Base-by-base conservation (phyloP, 176 grass and related monocot species). In the Hyparrhenia diplandra region DNA sequence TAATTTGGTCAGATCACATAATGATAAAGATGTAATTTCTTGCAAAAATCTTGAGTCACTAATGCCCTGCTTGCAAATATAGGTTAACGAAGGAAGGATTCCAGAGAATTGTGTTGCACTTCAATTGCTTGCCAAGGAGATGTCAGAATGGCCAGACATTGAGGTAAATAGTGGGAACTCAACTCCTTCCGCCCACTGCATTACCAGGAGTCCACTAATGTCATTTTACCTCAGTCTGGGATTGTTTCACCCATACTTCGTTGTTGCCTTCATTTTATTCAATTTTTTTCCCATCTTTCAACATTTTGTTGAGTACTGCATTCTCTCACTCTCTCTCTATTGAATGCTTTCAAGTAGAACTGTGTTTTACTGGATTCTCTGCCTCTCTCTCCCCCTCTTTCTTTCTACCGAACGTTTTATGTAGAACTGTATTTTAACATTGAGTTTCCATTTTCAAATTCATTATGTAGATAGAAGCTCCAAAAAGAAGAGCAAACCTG, bases 61-160 rank as follows among this genome's bases (percentile, higher is more conserved):
- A 49, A 72, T 66, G 21, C 31, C 31, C 66, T 78, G 24, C 78
- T 40, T 67, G 14, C 61, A 57, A 85, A 78, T 80, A 78, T 77
- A 93, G 96, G 89, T 95, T 86, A 91, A 93, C 75, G 96, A 99
- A 85, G 93, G 90, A 52, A 85, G 59, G 75, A 83, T 99, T 83
- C 96, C 93, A 83, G 81, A 95, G 80, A 93, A 99, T 43, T 85
- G 87, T 79, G 73, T 84, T 80, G 86, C 85, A 65, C 82, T 99
- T 73, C 73, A 36, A 58, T 87, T 99, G 77, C 92, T 99, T 88
- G 85, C 92, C 43, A 99, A 93, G 77, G 92, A 93, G 88, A 93
- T 95, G 89, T 43, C 85, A 74, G 90, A 99, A 77, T 99, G 96
- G 92, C 92, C 92, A 1, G 85, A 99, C 67, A 16, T 93, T 71